phyloP scores from a whole-genome alignment of 148 eudicot genomes.

The Talinum fruticosum region DNA sequence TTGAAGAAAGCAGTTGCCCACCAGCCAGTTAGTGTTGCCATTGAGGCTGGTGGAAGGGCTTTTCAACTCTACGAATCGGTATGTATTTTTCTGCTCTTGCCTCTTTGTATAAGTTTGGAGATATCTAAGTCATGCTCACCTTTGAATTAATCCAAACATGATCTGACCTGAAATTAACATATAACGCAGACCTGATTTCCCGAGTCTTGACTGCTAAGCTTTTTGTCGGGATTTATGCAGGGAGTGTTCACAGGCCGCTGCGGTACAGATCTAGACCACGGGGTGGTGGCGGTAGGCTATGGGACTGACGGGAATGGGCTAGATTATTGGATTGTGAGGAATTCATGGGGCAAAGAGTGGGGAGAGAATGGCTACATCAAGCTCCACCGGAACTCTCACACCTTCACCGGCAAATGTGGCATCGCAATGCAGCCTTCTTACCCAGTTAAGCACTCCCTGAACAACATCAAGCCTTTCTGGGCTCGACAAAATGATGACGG shows the following conservation, averaged over 20 bases:
- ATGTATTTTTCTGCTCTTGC: conserved; percentile 10
- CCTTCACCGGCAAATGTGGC: conserved; percentile 69
- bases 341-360: conserved; percentile 88
- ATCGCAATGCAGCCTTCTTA: conserved; percentile 84
- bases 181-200: no score
- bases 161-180: not conserved
- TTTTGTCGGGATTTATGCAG: conserved; percentile 28
- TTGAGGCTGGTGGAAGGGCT: conserved; percentile 77
- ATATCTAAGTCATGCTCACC: not conserved
- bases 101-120: not conserved
- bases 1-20: conserved; percentile 84
- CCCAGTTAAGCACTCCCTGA: conserved; percentile 48
- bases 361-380: conserved; percentile 83
- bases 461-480: conserved; percentile 26
- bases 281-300: conserved; percentile 86
- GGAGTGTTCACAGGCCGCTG: conserved; percentile 74
- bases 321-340: conserved; percentile 90
- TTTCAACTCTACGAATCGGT: conserved; percentile 75
- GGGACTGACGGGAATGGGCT: conserved; percentile 62
- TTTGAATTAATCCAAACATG: no score
- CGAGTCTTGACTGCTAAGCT: not conserved
- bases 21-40: conserved; percentile 91
- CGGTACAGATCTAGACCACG: conserved; percentile 76
- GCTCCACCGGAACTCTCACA: conserved; percentile 50
- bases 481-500: conserved; percentile 22